phyloP scores from a whole-genome alignment of 2,329 filamentous ascomycete genomes.

The Monilinia fructigena region DNA sequence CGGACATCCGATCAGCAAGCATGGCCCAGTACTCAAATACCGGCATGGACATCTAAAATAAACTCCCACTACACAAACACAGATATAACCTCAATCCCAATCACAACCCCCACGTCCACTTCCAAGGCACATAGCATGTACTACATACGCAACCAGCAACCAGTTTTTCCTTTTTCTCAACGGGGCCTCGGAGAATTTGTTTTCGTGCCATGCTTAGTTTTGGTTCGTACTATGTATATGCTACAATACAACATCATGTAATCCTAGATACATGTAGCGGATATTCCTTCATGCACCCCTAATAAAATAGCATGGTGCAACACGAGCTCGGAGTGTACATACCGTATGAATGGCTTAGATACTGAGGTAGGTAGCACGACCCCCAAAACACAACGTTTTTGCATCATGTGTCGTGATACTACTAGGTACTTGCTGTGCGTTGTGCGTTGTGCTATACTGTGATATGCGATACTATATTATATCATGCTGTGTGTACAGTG shows the following conservation, averaged over 20 bases:
- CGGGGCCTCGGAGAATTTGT: neutral
- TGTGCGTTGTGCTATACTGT: no score
- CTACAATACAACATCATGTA: neutral
- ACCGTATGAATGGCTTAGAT: neutral
- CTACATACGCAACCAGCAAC: neutral
- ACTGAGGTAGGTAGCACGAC: neutral
- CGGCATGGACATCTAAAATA: neutral
- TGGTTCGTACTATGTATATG: neutral
- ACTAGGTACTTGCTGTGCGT: neutral
- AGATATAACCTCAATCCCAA: neutral
- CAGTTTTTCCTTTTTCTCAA: neutral
- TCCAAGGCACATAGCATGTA: neutral
- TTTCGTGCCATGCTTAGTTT: neutral
- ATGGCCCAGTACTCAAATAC: neutral
- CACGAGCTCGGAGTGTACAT: neutral
- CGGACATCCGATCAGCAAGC: slow-evolving; percentile 1
- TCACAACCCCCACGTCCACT: neutral
- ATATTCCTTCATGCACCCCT: neutral
- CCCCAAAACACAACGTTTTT: slow-evolving; percentile 3
- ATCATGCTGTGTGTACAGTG: neutral
- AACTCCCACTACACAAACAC: neutral
- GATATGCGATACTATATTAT: no score
- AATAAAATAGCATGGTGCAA: neutral
- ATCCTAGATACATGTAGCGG: neutral
- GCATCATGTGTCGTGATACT: slow-evolving; percentile 5